These are phyloP conservation scores for Coniochaeta prunicola DNA, from an alignment of 2,329 filamentous ascomycete genomes.

Conservation along the genomic window DNA sequence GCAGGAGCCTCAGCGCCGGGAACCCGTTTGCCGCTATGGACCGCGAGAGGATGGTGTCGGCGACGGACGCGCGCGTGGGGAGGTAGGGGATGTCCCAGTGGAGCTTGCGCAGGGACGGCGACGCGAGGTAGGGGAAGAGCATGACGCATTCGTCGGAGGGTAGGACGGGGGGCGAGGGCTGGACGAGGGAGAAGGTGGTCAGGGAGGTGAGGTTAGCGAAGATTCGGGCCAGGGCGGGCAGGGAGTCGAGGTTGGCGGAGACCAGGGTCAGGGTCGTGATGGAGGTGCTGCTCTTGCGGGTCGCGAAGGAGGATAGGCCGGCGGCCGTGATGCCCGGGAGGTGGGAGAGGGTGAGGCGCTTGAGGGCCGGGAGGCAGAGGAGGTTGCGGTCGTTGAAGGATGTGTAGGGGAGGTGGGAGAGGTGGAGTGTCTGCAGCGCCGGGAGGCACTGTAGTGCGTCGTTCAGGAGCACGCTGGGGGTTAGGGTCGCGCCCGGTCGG, in stretches of 20 bases:
- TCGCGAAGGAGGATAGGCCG: slow-evolving; percentile 51
- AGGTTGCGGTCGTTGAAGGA: slow-evolving; percentile 51
- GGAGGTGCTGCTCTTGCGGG: slow-evolving; percentile 34
- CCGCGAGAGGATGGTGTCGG: slow-evolving; percentile 56
- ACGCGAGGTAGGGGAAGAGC: slow-evolving; percentile 59
- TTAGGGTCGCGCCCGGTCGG: slow-evolving; percentile 45
- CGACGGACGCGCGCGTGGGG: slow-evolving; percentile 33
- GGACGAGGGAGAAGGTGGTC: slow-evolving; percentile 45
- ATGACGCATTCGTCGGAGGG: slow-evolving; percentile 48
- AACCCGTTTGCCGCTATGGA: slow-evolving; percentile 57
- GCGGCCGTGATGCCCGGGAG: slow-evolving; percentile 47
- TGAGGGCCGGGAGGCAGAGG: slow-evolving; percentile 45
- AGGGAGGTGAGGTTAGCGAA: slow-evolving; percentile 46
- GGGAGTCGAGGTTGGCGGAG: slow-evolving; percentile 47
- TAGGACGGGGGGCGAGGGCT: slow-evolving; percentile 46
- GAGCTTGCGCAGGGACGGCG: slow-evolving; percentile 40
- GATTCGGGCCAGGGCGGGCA: slow-evolving; percentile 51
- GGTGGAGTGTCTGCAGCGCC: slow-evolving; percentile 48
- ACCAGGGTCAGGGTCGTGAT: slow-evolving; percentile 46
- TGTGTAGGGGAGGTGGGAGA: slow-evolving; percentile 48
- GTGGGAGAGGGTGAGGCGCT: slow-evolving; percentile 47
- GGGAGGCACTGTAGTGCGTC: slow-evolving; percentile 44
- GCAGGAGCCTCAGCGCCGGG: slow-evolving; percentile 50
- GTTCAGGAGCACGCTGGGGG: slow-evolving; percentile 43
- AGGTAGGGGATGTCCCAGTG: slow-evolving; percentile 57